Conservation (phyloP, 192 early-diverging fungal genomes). For the Umbelopsis isabellina region DNA sequence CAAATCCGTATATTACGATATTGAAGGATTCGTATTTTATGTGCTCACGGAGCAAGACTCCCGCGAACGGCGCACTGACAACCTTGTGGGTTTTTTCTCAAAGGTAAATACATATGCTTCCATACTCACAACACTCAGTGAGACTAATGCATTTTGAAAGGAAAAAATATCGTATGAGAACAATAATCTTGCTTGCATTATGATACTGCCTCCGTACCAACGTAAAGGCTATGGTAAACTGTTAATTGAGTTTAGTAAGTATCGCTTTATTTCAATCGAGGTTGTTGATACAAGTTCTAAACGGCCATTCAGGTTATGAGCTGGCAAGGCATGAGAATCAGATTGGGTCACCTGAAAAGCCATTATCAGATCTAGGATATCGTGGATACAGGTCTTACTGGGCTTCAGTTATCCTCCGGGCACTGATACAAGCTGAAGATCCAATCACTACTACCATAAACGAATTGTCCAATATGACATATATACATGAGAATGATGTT, state of each 20-base stretch:
- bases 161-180: constrained; percentile 84
- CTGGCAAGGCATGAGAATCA: constrained; percentile 69
- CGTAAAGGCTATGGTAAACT: constrained; percentile 83
- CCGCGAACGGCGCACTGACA: constrained; percentile 46
- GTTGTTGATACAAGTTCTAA: neutral
- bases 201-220: constrained; percentile 87
- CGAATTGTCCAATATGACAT: neutral
- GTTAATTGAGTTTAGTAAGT: constrained; percentile 91
- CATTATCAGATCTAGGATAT: constrained; percentile 82
- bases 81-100: constrained; percentile 94
- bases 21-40: constrained; percentile 94
- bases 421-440: neutral
- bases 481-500: neutral
- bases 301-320: constrained; percentile 66
- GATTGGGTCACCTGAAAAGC: constrained; percentile 87
- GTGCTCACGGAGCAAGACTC: constrained; percentile 68
- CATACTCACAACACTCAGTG: neutral
- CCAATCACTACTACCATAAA: neutral
- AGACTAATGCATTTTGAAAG: constrained; percentile 39
- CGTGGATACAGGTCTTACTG: constrained; percentile 84
- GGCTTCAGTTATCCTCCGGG: constrained; percentile 49
- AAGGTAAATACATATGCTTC: constrained; percentile 60
- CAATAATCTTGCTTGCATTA: constrained; percentile 91
- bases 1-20: constrained; percentile 95
- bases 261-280: neutral